Percentiles rank a stretch among this genome's conserved stretches.
Evolutionary conservation across 352 stramenopile genomes (phyloP).

Genomic region (Phytophthora chlamydospora): DNA sequence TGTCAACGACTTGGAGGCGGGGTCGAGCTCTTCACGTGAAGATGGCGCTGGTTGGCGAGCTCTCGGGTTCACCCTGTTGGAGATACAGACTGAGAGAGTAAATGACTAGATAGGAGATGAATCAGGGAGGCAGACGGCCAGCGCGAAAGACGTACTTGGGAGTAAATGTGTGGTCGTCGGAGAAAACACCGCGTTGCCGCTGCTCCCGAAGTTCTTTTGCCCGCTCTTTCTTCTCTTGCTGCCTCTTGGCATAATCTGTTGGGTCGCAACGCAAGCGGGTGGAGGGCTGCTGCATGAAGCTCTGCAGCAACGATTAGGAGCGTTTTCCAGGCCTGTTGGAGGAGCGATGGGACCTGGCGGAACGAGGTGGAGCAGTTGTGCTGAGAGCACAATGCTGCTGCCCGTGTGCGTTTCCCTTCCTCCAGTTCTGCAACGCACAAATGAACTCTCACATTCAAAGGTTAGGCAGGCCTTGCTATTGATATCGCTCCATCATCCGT

Average conservation of each 20-base stretch:
- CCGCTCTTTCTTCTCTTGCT: conserved; percentile 79
- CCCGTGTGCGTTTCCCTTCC: conserved; percentile 11
- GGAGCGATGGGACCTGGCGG: not conserved
- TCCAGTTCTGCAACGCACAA: conserved; percentile 15
- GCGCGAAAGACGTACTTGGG: conserved; percentile 60
- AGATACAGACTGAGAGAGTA: not conserved
- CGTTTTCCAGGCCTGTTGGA: not conserved
- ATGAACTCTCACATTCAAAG: conserved; percentile 24
- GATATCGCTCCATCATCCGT: conserved; percentile 32
- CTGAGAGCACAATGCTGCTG: conserved; percentile 12
- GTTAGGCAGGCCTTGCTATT: conserved; percentile 33
- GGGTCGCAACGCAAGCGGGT: conserved; percentile 76
- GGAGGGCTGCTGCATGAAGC: conserved; percentile 50
- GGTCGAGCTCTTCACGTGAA: conserved; percentile 63
- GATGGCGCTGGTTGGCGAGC: conserved; percentile 33
- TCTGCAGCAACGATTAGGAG: conserved; percentile 25
- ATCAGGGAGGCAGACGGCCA: conserved; percentile 1
- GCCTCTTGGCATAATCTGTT: conserved; percentile 81
- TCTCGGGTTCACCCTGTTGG: conserved; percentile 53
- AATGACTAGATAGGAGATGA: not conserved
- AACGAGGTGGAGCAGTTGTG: conserved; percentile 9
- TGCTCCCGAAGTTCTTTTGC: conserved; percentile 79
- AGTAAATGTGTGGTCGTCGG: conserved; percentile 78
- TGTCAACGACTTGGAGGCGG: conserved; percentile 23
- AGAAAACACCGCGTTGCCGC: conserved; percentile 68